These are phyloP conservation scores for Pleurotus sapidus DNA, from an alignment of 768 basidiomycete species.

Conservation along the genomic window DNA sequence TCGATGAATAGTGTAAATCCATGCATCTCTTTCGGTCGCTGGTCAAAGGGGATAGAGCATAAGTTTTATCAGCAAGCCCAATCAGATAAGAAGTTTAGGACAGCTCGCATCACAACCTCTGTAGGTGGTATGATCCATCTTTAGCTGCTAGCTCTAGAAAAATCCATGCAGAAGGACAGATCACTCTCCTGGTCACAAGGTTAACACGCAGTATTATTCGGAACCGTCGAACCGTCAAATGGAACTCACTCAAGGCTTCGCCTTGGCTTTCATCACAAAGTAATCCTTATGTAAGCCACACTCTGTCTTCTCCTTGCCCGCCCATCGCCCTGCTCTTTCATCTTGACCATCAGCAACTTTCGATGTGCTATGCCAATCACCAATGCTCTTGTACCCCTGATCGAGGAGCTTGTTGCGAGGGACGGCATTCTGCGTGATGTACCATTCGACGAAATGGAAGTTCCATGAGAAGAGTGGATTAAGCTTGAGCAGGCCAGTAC, in stretches of 20 bases:
- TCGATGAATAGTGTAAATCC: neutral
- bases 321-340: slow-evolving; percentile 93
- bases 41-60: neutral
- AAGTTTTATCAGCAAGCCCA: neutral
- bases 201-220: slow-evolving; percentile 1
- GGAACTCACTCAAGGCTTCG: slow-evolving; percentile 23
- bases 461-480: slow-evolving; percentile 93
- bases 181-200: slow-evolving; percentile 3
- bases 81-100: neutral
- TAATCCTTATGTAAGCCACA: slow-evolving; percentile 95
- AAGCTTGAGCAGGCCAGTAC: slow-evolving; percentile 87
- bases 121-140: neutral
- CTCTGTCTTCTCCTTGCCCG: slow-evolving; percentile 87
- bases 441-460: slow-evolving; percentile 80
- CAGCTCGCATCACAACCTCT: neutral
- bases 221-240: neutral
- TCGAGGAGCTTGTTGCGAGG: slow-evolving; percentile 86
- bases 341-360: slow-evolving; percentile 68
- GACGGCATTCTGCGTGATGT: slow-evolving; percentile 77
- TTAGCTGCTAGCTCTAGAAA: neutral
- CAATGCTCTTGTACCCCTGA: slow-evolving; percentile 92
- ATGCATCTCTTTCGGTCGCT: neutral
- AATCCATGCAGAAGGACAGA: neutral
- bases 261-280: slow-evolving; percentile 67
- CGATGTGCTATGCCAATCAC: slow-evolving; percentile 97